These are phyloP conservation scores for Beverwykella pulmonaria DNA, from an alignment of 495 filamentous ascomycete genomes.

Conservation along the genomic window DNA sequence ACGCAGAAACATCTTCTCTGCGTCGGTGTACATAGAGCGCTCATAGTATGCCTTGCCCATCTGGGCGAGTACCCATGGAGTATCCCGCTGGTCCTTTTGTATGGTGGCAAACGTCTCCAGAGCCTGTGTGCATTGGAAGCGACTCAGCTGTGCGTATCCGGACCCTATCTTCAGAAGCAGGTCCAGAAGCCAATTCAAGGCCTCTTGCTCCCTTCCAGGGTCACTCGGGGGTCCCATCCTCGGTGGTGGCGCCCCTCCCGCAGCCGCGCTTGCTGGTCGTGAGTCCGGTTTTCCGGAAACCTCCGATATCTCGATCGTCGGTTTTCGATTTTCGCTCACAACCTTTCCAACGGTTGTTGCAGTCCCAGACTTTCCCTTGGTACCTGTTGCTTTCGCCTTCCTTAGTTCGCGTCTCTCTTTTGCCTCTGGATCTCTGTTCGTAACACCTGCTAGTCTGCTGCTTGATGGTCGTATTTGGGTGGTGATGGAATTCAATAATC, in stretches of 20 bases:
- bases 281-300: constrained; percentile 60
- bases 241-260: constrained; percentile 12
- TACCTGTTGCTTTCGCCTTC: constrained; percentile 69
- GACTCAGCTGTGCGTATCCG: constrained; percentile 73
- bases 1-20: constrained; percentile 79
- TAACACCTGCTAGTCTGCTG: constrained; percentile 53
- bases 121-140: constrained; percentile 77
- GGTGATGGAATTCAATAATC: constrained; percentile 71
- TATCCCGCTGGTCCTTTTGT: constrained; percentile 76
- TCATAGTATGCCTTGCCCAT: constrained; percentile 90
- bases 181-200: constrained; percentile 74
- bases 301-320: constrained; percentile 67
- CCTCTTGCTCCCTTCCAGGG: constrained; percentile 62
- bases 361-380: constrained; percentile 57
- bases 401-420: constrained; percentile 72
- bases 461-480: constrained; percentile 57
- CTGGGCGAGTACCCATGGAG: constrained; percentile 91
- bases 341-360: constrained; percentile 74
- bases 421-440: constrained; percentile 53
- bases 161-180: constrained; percentile 79
- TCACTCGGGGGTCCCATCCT: constrained; percentile 32
- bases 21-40: constrained; percentile 77
- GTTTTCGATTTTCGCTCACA: constrained; percentile 84
- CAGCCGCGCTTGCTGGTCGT: constrained; percentile 36
- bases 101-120: constrained; percentile 70